Evolutionary conservation across 2,329 filamentous ascomycete species (phyloP).

Genomic region (Talaromyces sp.): DNA sequence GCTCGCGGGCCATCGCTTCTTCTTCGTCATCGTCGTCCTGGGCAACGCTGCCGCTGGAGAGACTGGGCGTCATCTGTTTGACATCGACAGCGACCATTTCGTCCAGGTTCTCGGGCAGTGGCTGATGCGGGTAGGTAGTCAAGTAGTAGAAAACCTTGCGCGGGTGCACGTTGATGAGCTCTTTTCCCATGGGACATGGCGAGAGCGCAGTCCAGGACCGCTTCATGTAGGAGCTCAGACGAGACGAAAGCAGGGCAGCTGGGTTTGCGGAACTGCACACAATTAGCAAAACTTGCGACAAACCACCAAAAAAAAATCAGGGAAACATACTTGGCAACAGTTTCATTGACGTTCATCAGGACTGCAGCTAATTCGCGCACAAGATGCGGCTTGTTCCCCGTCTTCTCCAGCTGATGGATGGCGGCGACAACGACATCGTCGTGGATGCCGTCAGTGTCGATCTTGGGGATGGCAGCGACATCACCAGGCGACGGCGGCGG

Average conservation of each 20-base stretch:
- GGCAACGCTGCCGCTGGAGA: conserved; percentile 67
- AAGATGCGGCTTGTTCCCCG: conserved; percentile 85
- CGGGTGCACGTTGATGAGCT: conserved; percentile 85
- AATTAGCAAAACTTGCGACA: conserved; percentile 3
- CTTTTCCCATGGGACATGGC: conserved; percentile 86
- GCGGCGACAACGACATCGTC: conserved; percentile 94
- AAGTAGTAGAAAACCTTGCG: conserved; percentile 96
- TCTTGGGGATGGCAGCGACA: conserved; percentile 45
- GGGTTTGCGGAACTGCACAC: conserved; percentile 74
- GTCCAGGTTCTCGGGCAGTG: conserved; percentile 63
- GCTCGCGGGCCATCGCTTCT: conserved; percentile 52
- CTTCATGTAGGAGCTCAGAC: conserved; percentile 83
- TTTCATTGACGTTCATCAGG: conserved; percentile 68
- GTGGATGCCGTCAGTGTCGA: conserved; percentile 78
- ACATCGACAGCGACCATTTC: conserved; percentile 48
- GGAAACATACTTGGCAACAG: conserved; percentile 79
- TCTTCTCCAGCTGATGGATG: conserved; percentile 80
- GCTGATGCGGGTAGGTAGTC: conserved; percentile 77
- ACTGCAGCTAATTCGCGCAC: conserved; percentile 88
- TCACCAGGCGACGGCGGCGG: conserved; percentile 70
- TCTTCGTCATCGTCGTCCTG: conserved; percentile 63
- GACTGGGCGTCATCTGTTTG: conserved; percentile 73
- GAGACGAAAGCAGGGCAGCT: conserved; percentile 89
- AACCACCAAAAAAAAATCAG: conserved; percentile 4
- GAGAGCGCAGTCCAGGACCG: conserved; percentile 72